Base-by-base conservation (phyloP, 176 grass and related monocot genomes). In the Bonia amplexicaulis region DNA sequence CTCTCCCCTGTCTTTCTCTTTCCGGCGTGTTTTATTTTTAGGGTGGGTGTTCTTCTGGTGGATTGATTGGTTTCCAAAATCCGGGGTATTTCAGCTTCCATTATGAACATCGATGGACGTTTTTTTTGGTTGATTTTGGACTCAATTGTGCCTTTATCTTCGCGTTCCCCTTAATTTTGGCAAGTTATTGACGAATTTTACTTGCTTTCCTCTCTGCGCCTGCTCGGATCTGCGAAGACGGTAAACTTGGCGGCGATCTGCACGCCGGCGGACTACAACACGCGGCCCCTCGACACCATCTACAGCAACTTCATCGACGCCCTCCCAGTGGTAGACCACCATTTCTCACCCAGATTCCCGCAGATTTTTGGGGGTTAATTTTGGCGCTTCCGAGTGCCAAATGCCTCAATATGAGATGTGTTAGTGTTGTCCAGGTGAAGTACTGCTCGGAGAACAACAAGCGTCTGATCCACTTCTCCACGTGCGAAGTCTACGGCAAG, bases 281-380 rank as follows among this genome's bases (percentile, higher is more conserved):
- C 96, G 41, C 82, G 96, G 19, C 96, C 96, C 12, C 85, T 98
- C 74, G 96, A 98, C 76, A 98, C 96, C 47, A 98, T 98, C 80
- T 98, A 92, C 69, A 98, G 96, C 87, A 98, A 98, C 90, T 98
- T 98, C 91, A 93, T 98, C 67, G 96, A 98, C 72, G 91, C 96
- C 3, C 93, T 98, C 87, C 96, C 96, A 5, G 96, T 98, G 85
- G 96, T 98, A 87, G 70, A 42, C 51, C 4, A 10, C 35, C 71
- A 12, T 15, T 37, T 41, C 22, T 69, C 44, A 35, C 78, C 81
- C 73, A 47, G 70, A 79, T 44, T 37, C 17, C 64, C 40, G 46
- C 66, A 20, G 27, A 60, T 60, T 73, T 69, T 27, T 16, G 8
- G 58, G n/a, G 15, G n/a, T 45, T 77, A 13, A 35, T 45, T 76